phyloP scores from a whole-genome alignment of 139 green algal genomes.

The Protoeuglena noctilucae region DNA sequence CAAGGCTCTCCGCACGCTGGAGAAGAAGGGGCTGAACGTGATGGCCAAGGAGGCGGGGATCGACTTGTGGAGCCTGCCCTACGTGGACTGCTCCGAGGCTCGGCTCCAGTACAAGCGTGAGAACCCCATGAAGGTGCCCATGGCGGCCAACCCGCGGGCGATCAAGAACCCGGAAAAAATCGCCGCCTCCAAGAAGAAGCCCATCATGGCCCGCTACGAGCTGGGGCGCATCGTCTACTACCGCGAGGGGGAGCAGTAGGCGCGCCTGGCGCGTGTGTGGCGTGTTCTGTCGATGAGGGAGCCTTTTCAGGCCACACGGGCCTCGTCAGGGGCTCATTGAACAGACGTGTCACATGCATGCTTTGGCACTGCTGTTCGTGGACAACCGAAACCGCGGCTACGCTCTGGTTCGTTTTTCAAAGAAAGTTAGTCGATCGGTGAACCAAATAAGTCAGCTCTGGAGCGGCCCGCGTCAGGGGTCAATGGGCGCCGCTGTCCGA shows the following conservation, averaged over 20 bases:
- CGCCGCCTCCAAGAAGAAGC: slow-evolving; percentile 47
- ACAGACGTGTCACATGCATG: too few species aligned
- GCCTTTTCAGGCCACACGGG: too few species aligned
- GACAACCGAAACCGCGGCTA: too few species aligned
- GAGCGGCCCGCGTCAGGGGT: too few species aligned
- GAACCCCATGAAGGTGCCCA: slow-evolving; percentile 14
- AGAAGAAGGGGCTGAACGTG: slow-evolving; percentile 74
- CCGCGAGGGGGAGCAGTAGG: not conserved
- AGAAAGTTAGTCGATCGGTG: too few species aligned
- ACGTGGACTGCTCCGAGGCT: slow-evolving; percentile 40
- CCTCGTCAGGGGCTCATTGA: too few species aligned
- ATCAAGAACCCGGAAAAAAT: slow-evolving; percentile 86
- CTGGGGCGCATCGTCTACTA: slow-evolving; percentile 17
- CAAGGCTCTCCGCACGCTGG: slow-evolving; percentile 19
- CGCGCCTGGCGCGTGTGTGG: too few species aligned
- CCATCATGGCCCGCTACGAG: slow-evolving; percentile 28
- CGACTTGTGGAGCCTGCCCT: slow-evolving; percentile 74
- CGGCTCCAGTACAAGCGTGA: slow-evolving; percentile 21
- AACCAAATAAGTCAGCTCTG: too few species aligned
- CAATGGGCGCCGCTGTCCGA: too few species aligned
- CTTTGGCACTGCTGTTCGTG: too few species aligned
- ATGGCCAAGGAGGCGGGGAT: slow-evolving; percentile 81
- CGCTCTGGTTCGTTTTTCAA: too few species aligned
- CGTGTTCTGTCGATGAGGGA: too few species aligned
- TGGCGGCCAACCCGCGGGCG: slow-evolving; percentile 20